These are phyloP conservation scores for Akanthomyces muscarius DNA, from an alignment of 2,329 filamentous ascomycete species.

Conservation along the genomic window DNA sequence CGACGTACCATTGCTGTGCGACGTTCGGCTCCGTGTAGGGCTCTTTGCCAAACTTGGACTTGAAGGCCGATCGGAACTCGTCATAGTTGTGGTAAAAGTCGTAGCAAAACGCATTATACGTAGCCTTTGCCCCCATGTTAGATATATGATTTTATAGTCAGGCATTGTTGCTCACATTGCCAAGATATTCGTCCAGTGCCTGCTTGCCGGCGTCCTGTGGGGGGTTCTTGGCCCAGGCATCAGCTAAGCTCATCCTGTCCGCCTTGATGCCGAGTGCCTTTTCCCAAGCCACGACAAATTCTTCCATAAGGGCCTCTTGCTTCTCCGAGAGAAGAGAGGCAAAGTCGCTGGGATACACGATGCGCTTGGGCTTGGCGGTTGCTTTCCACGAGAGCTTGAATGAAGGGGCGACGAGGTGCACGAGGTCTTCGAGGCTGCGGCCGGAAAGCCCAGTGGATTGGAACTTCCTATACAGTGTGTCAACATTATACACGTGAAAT, in stretches of 20 bases:
- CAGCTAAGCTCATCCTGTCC: conserved; percentile 20
- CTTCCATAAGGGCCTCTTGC: conserved; percentile 17
- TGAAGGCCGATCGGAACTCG: conserved; percentile 27
- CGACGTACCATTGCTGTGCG: conserved; percentile 28
- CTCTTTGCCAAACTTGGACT: conserved; percentile 22
- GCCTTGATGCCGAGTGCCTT: conserved; percentile 20
- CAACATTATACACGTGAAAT: too few relatives aligned
- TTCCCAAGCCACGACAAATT: conserved; percentile 28
- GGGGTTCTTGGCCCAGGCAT: conserved; percentile 23
- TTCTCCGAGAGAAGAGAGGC: conserved; percentile 2
- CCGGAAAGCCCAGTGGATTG: conserved; percentile 24
- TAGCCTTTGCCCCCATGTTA: conserved; percentile 23
- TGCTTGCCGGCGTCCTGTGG: conserved; percentile 23
- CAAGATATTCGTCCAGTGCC: conserved; percentile 27
- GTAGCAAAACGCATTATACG: conserved; percentile 30
- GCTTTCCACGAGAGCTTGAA: conserved; percentile 15
- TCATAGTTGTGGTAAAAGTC: conserved; percentile 31
- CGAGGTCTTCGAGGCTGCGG: conserved; percentile 26
- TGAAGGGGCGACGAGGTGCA: conserved; percentile 20
- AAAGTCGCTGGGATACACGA: conserved; percentile 29
- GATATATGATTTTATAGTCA: not conserved
- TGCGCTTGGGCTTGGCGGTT: conserved; percentile 8
- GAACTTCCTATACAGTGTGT: conserved; percentile 15
- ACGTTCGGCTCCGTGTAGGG: conserved; percentile 30
- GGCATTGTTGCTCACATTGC: conserved; percentile 23